Evolutionary conservation across 2,329 filamentous ascomycete species (phyloP), one percentile per base, ranked within the genome.

Genomic region (Fusarium albidum): DNA sequence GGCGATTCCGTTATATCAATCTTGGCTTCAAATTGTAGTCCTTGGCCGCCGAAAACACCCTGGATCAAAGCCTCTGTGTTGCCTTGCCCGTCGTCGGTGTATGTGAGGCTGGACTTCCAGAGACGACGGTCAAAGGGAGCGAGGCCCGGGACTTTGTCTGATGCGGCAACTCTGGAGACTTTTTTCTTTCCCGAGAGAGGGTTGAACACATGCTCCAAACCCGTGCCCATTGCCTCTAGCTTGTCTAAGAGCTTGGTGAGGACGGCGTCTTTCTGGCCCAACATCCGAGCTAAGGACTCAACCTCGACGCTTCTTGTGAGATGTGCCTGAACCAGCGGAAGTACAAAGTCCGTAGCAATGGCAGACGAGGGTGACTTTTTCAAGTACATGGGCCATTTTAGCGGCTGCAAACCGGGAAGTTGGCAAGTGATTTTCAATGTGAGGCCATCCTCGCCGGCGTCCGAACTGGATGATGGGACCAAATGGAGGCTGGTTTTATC

Each of bases 361-460:
- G 72, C 69, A 14, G 75, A 73, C 9, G 76, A 63, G 2, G 77
- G 70, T 15, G 71, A 72, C 55, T 78, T 82, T 25, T 67, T 69
- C 14, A 94, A 73, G 40, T 79, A 72, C 49, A 92, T 77, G 0
- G 80, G 80, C 90, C 91, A 94, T 54, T 75, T 75, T 29, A 94
- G 75, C 6, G 84, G 79, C 40, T 79, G 76, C 26, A 92, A 76
- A 1, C 85, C 85, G n/a, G 88, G 86, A 11, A 94, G 77, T 9
- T 80, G 73, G 49, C 84, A 85, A 4, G 77, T 85, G 25, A 89
- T 75, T 33, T 79, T 77, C 31, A 92, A 69, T 9, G 68, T 73
- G 15, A 85, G 68, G 15, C 80, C 74, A 9, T 74, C 74, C 3
- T 74, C 72, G 21, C 71, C 73, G 13, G 69, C 63, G 34, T 73